phyloP scores from a whole-genome alignment of 2,329 filamentous ascomycete genomes.

The Microdochium bolleyi region DNA sequence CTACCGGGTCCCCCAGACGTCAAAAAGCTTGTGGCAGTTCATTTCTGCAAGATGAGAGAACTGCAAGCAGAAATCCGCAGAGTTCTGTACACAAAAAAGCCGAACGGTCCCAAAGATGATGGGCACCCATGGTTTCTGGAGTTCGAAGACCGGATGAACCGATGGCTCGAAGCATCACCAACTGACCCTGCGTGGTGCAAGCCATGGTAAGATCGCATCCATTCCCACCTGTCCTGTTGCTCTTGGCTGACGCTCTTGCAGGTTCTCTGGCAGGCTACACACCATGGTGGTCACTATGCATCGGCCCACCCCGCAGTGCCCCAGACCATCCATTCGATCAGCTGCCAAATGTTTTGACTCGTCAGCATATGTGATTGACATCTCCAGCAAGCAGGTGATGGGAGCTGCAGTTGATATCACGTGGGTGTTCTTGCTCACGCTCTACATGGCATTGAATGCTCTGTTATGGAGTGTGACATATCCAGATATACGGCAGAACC shows the following conservation, averaged over 20 bases:
- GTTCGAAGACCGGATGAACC: slow-evolving; percentile 70
- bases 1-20: slow-evolving; percentile 63
- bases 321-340: slow-evolving; percentile 71
- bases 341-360: slow-evolving; percentile 79
- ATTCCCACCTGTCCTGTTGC: not conserved
- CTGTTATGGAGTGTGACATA: slow-evolving; percentile 90
- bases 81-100: slow-evolving; percentile 78
- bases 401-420: slow-evolving; percentile 74
- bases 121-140: slow-evolving; percentile 78
- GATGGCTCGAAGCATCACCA: slow-evolving; percentile 73
- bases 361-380: slow-evolving; percentile 70
- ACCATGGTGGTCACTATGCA: slow-evolving; percentile 85
- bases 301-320: slow-evolving; percentile 85
- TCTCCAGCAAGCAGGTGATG: slow-evolving; percentile 73
- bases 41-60: slow-evolving; percentile 87
- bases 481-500: slow-evolving; percentile 66
- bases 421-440: slow-evolving; percentile 83
- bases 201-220: slow-evolving; percentile 55
- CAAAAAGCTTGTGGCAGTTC: slow-evolving; percentile 82
- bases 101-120: slow-evolving; percentile 67
- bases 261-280: slow-evolving; percentile 65
- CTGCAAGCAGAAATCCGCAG: slow-evolving; percentile 83
- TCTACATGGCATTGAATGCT: slow-evolving; percentile 89
- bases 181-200: slow-evolving; percentile 65
- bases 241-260: slow-evolving; percentile 19